Base-by-base conservation (phyloP, 1,139 yeast species). In the Candida tetrigidarum region DNA sequence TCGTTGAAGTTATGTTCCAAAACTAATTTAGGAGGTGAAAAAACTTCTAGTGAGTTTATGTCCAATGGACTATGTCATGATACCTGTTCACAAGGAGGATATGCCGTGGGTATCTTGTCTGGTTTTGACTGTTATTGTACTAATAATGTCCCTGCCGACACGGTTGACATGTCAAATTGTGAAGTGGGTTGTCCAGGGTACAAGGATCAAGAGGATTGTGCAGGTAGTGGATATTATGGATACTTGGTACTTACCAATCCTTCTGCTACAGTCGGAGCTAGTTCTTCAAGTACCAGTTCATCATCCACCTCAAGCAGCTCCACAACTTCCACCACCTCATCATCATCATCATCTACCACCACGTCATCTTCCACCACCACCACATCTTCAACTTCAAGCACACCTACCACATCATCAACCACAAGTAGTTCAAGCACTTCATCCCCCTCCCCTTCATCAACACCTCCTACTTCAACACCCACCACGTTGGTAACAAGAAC, bases 101-200 rank as follows among this genome's bases (percentile, higher is more conserved):
- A 65, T 55, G 74, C 82, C 2, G 80, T 74, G 45, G 90, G 83
- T 4, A 71, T 84, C 39, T 63, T 83, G 14, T 84, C 75, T 48
- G 70, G 67, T 19, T 54, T 64, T 43, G 50, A 69, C 41, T 84
- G 91, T 62, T 84, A 84, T 80, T 84, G 91, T 57, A 73, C 86
- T 9, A 71, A 83, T 56, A 57, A 62, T 29, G 63, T 76, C 4
- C 88, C 89, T 0, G 68, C 57, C 2, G 56, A 58, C 23, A 66
- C 77, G 2, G 62, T 64, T 1, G 54, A 58, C 29, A 44, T 61
- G 29, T 44, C 59, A 26, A 52, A 69, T 19, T 84, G 91, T 63
- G 57, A 66, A 33, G 62, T 59, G 3, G 56, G 62, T 1, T 84
- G 91, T 62, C 86, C 86, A 0, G 80, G 81, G 0, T 76, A 50